A percentile compares a stretch with the other conserved stretches of the same genome.
Conservation (phyloP, 495 filamentous ascomycete species). For the Lophiotrema nucula region DNA sequence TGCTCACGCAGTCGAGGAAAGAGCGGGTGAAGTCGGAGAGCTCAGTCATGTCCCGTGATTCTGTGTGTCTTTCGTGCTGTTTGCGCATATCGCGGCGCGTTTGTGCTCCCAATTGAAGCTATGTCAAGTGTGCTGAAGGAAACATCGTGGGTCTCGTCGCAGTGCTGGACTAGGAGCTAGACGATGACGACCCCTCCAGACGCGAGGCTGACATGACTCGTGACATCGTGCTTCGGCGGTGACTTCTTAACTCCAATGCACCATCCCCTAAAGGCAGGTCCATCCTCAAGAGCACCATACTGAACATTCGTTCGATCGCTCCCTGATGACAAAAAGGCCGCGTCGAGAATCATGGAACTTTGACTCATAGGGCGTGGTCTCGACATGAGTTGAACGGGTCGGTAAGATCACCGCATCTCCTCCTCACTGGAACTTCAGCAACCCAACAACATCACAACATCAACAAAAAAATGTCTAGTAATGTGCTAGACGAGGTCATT, state of each 20-base stretch:
- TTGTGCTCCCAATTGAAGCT: neutral
- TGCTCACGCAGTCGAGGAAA: neutral
- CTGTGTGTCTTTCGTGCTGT: neutral
- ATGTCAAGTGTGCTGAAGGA: neutral
- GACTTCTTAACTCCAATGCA: neutral
- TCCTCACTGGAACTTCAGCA: neutral
- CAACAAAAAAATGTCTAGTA: conserved; percentile 11
- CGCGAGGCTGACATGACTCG: neutral
- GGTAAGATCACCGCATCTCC: no score
- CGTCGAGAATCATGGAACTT: no score
- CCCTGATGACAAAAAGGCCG: no score
- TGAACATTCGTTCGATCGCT: no score
- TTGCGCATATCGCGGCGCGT: conserved; percentile 1
- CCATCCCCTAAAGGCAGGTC: neutral
- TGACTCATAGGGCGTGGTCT: no score
- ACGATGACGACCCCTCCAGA: conserved; percentile 8
- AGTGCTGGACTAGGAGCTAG: conserved; percentile 1
- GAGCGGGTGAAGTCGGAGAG: neutral
- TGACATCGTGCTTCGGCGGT: no score
- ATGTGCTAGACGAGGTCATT: conserved; percentile 7
- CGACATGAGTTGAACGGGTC: no score
- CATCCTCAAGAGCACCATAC: neutral
- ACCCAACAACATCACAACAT: no score
- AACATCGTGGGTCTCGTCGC: neutral
- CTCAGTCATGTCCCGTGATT: conserved; percentile 15